Evolutionary conservation across 2,329 filamentous ascomycete genomes (phyloP).

Genomic region (Lachnellula occidentalis): DNA sequence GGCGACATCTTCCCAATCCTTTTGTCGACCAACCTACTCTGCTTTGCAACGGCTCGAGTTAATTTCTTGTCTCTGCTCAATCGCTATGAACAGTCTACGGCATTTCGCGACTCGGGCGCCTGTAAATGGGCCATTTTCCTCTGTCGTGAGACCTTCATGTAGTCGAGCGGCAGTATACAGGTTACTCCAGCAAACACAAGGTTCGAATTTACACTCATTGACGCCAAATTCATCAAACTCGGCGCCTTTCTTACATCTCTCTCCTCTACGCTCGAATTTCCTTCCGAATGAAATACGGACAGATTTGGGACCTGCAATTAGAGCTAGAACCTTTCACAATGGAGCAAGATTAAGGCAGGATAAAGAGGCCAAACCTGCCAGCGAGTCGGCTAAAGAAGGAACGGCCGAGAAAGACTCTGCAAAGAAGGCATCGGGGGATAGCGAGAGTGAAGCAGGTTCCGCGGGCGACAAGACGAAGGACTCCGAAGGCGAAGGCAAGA

Average conservation of each 20-base stretch:
- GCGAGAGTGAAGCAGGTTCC: conserved; percentile 15
- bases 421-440: conserved; percentile 19
- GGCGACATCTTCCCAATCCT: conserved; percentile 8
- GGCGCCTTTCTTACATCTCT: conserved; percentile 35
- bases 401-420: conserved; percentile 16
- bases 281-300: conserved; percentile 30
- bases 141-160: conserved; percentile 30
- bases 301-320: conserved; percentile 3
- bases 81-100: conserved; percentile 29
- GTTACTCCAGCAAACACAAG: conserved; percentile 31
- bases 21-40: conserved; percentile 2
- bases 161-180: conserved; percentile 29
- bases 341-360: conserved; percentile 23
- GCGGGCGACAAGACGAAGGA: conserved; percentile 24
- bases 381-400: conserved; percentile 16
- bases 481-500: conserved; percentile 36
- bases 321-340: conserved; percentile 23
- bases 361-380: conserved; percentile 20
- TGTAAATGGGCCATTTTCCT: conserved; percentile 24
- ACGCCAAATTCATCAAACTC: conserved; percentile 30
- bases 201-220: conserved; percentile 19
- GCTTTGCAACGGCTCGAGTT: conserved; percentile 4
- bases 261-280: conserved; percentile 35
- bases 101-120: conserved; percentile 22
- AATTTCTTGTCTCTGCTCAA: conserved; percentile 5